Evolutionary conservation across 176 grass and related monocot genomes (phyloP).

Genomic region (Zoysia pacifica): DNA sequence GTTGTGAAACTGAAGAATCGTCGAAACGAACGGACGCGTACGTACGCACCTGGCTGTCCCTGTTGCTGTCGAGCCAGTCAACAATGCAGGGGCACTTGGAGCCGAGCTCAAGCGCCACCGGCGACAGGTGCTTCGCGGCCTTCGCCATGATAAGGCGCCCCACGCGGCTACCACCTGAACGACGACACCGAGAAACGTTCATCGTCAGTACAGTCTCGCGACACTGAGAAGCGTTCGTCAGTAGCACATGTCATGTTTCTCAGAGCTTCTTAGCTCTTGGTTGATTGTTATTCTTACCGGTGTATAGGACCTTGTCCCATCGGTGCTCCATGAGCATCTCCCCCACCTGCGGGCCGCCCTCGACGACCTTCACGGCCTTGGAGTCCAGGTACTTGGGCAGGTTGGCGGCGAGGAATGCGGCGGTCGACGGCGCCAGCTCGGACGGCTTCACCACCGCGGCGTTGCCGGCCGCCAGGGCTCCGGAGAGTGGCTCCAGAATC

Average conservation of each 20-base stretch:
- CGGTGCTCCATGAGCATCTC: slow-evolving; percentile 70
- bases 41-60: slow-evolving; percentile 42
- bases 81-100: slow-evolving; percentile 91
- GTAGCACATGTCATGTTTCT: background rate
- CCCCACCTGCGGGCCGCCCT: slow-evolving; percentile 58
- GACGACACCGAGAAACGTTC: background rate
- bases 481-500: slow-evolving; percentile 68
- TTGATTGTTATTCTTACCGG: slow-evolving; percentile 38
- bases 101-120: slow-evolving; percentile 73
- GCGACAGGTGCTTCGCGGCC: slow-evolving; percentile 81
- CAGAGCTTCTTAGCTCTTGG: no score
- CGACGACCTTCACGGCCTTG: slow-evolving; percentile 64
- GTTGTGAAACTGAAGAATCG: background rate
- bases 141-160: slow-evolving; percentile 71
- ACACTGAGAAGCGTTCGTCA: background rate
- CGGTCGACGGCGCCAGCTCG: slow-evolving; percentile 62
- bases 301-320: slow-evolving; percentile 97
- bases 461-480: slow-evolving; percentile 81
- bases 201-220: background rate
- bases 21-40: background rate
- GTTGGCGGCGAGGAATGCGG: slow-evolving; percentile 58
- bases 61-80: slow-evolving; percentile 48
- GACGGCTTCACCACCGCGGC: slow-evolving; percentile 72
- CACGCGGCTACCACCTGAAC: slow-evolving; percentile 56
- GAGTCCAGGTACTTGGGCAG: slow-evolving; percentile 68